phyloP scores from a whole-genome alignment of 192 early-diverging fungal genomes.

The Coemansia sp. region DNA sequence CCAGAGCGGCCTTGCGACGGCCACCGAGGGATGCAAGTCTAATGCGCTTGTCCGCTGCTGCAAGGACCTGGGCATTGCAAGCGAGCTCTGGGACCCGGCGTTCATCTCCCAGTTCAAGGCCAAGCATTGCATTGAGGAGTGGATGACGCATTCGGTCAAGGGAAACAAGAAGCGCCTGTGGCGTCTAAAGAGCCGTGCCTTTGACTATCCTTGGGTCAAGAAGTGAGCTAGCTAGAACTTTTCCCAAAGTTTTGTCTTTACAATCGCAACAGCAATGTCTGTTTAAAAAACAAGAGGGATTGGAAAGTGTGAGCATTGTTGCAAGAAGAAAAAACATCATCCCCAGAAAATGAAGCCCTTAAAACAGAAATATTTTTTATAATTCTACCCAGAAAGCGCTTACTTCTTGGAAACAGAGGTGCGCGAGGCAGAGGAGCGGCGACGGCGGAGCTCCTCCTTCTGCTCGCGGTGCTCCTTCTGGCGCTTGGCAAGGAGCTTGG shows the following conservation, averaged over 20 bases:
- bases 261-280: not conserved
- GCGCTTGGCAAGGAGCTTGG: conserved; percentile 84
- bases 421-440: conserved; percentile 56
- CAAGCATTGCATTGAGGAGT: conserved; percentile 73
- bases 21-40: conserved; percentile 83
- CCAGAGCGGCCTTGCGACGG: conserved; percentile 71
- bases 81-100: conserved; percentile 90
- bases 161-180: conserved; percentile 82
- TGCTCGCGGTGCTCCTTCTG: conserved; percentile 95
- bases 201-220: conserved; percentile 65
- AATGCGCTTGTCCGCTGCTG: conserved; percentile 96
- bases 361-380: conserved; percentile 7
- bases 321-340: conserved; percentile 10
- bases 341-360: conserved; percentile 9
- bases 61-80: conserved; percentile 91
- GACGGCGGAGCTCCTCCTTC: conserved; percentile 65
- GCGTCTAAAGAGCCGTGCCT: conserved; percentile 71
- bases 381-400: conserved; percentile 33
- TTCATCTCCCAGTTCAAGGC: conserved; percentile 87
- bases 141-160: conserved; percentile 70
- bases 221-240: conserved; percentile 6
- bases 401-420: conserved; percentile 58
- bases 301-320: conserved; percentile 7
- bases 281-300: not conserved
- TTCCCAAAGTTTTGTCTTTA: not conserved